Evolutionary conservation across 495 filamentous ascomycete genomes (phyloP), one percentile per base, ranked within the genome.

Genomic region (Aspergillus nidulans): DNA sequence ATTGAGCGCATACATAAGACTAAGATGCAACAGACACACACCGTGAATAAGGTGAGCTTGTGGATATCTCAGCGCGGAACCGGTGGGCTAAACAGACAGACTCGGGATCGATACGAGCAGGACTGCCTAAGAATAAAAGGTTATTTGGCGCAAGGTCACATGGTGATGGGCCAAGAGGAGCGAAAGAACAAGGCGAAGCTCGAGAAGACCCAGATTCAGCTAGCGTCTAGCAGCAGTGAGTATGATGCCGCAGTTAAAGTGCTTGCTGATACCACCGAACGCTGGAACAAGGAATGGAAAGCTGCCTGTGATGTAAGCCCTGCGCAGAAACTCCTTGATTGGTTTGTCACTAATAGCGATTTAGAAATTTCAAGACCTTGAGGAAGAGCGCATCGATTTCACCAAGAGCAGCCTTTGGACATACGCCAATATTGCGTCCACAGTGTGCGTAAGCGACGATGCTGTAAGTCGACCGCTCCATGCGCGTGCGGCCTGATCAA

Each of bases 161-260:
- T 99, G 95, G 95, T 99, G 36, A 97, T 97, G 95, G 95, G 95
- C 10, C 95, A 99, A 56, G 95, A 99, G 61, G 95, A 99, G 71
- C 81, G 92, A 34, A 97, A 97, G 74, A 99, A 99, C 70, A 99
- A 99, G 74, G 90, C 92, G 21, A 96, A 94, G 70, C 82, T 99
- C 43, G 95, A 99, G 69, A 99, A 99, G 77, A 97, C 95, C 6
- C 95, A 97, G 68, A 92, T 95, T 60, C 92, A 94, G 61, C 76
- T 97, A 24, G 90, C 92, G 0, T 86, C 81, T 13, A 90, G 91
- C 50, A 96, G 92, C 72, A 82, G 83, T 39, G 95, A 99, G 56
- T 99, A 99, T 65, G 92, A 99, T 66, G 80, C 82, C 21, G 90
- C 94, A 1, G 85, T 97, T 26, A 96, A 97, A 64, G 77, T 85